Base-by-base conservation (phyloP, 2,329 filamentous ascomycete species). In the Raffaelea albimanens region DNA sequence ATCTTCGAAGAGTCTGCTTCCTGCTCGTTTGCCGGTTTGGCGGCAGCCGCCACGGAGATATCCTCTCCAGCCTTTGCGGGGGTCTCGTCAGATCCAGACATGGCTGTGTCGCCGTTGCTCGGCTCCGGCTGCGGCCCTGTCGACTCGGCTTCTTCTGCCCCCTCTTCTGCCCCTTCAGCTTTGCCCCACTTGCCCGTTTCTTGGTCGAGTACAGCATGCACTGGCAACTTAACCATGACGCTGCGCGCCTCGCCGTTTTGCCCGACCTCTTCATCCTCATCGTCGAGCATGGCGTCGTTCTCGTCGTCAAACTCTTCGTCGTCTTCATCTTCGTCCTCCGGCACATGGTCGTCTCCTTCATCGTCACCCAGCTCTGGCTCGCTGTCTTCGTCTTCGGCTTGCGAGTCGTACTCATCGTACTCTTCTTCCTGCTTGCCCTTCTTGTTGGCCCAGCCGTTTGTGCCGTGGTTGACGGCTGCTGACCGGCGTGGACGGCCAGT, bases 351-450 rank as follows among this genome's bases (percentile, higher is more conserved):
- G 77, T 47, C 50, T 38, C 84, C 82, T 49, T 85, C 84, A 49
- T 89, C 85, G 47, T 85, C 85, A 11, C 82, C 85, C 44, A 84
- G 83, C 40, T 88, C 83, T 60, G 81, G 87, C 54, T 87, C 83
- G 51, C 80, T 82, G 7, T 81, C 82, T 40, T 78, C 79, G 9
- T 87, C 83, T 14, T 87, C 78, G 19, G 70, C 80, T 1, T 49
- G 44, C 34, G 75, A 74, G 49, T 80, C 75, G 58, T 83, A 80
- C 33, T 71, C 70, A 57, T 69, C 72, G 42, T 33, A 45, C n/a
- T 40, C 47, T 8, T 47, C 47, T 23, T 40, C 53, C 25, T 29
- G 9, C 16, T 20, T 63, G 63, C 67, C 58, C 61, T 59, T 59
- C 8, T 56, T 52, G 43, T 53, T 43, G 3, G 61, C 44, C 71